Evolutionary conservation across 371 early-diverging fungal genomes (phyloP), one percentile per base, ranked within the genome.

Genomic region (Mortierella polycephala): DNA sequence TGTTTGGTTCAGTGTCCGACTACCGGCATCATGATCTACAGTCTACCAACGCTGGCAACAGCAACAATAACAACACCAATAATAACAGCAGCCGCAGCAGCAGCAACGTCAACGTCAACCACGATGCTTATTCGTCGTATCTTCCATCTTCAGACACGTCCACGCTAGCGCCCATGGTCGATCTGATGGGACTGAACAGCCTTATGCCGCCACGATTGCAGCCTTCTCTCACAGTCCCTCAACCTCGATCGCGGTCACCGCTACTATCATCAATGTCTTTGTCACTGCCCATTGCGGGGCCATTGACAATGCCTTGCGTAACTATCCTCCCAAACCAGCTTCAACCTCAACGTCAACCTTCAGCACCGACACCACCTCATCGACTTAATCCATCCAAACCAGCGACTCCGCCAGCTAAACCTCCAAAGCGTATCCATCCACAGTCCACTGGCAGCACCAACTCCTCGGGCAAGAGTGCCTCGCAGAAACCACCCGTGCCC

Each of bases 381-480:
- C 30, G 30, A 30, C 30, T 5, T 18, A 9, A 2, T 18, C 20
- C 51, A 18, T 20, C 6, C 9, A 13, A 9, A 6, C 56, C 39
- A 1, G 10, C 45, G 11, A 13, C 60, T 16, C 57, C 70, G 7
- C 70, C 75, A n/a, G 66, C 70, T 37, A 75, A 75, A 37, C 70
- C 75, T 6, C 66, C 75, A 41, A 75, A 75, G 18, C 65, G 75
- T 2, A 21, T 75, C 66, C 44, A 58, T 7, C 54, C 51, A 14
- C 75, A 75, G 59, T 69, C 54, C 47, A 75, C 75, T 14, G 75
- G 71, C 20, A 67, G 71, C 39, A 70, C 76, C 18, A 75, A 59
- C 30, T 75, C 76, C 5, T 75, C 76, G 9, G 60, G 46, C 52
- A 44, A 46, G 44, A 71, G 71, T 40, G 45, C 21, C 23, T 69